Percentiles rank a stretch among this genome's conserved stretches.
phyloP scores from a whole-genome alignment of 2,329 filamentous ascomycete species.

The Epichloe uncinata region DNA sequence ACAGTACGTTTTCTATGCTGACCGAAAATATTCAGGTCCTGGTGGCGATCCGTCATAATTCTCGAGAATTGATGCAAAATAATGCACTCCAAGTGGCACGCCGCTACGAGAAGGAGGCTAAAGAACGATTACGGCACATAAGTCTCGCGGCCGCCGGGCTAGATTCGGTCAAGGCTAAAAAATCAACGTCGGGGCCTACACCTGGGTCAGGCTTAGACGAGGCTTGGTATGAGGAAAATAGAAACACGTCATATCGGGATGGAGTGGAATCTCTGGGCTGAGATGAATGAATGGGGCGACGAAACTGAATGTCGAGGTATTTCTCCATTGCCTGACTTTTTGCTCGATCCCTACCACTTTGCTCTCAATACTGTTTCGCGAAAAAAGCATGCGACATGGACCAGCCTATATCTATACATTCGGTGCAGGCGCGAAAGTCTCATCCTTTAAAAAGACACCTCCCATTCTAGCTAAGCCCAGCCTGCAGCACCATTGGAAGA shows the following conservation, averaged over 20 bases:
- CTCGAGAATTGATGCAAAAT: conserved; percentile 56
- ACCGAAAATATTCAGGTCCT: conserved; percentile 40
- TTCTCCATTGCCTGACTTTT: not conserved
- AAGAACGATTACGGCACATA: conserved; percentile 64
- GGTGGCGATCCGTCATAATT: conserved; percentile 53
- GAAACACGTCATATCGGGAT: not conserved
- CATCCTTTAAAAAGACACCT: too few relatives aligned
- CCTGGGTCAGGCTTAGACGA: conserved; percentile 15
- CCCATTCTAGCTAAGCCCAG: too few relatives aligned
- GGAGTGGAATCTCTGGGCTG: conserved; percentile 5
- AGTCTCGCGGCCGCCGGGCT: conserved; percentile 64
- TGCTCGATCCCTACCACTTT: not conserved
- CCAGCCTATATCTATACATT: not conserved
- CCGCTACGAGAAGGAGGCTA: conserved; percentile 60
- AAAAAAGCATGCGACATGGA: not conserved
- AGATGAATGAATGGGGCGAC: not conserved
- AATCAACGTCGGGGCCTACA: conserved; percentile 5
- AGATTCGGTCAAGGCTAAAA: conserved; percentile 37
- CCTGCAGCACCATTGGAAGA: too few relatives aligned
- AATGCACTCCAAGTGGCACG: conserved; percentile 54
- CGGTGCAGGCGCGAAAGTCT: not conserved
- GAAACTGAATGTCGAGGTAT: not conserved
- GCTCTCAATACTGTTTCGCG: not conserved
- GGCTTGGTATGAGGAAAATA: conserved; percentile 21
- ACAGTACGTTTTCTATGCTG: not conserved